Conservation (phyloP, 768 basidiomycete species). For the Amanita fuliginea region DNA sequence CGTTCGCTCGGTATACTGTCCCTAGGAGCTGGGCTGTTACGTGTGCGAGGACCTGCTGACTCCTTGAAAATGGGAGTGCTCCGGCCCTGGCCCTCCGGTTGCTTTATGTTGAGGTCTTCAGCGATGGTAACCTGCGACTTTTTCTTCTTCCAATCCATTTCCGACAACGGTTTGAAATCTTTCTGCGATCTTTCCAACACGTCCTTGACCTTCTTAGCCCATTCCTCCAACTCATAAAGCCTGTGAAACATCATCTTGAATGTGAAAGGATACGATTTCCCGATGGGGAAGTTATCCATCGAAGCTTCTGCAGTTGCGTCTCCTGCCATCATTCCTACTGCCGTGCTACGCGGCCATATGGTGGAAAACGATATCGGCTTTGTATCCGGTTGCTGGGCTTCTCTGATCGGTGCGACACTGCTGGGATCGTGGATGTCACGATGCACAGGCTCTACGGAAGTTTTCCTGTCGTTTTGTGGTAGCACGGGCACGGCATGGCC, state of each 20-base stretch:
- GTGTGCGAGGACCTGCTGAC: neutral
- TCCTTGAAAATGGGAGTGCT: neutral
- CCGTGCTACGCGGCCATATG: neutral
- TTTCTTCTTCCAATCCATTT: constrained; percentile 12
- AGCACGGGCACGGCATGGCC: constrained; percentile 15
- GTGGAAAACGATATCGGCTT: neutral
- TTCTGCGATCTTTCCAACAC: constrained; percentile 41
- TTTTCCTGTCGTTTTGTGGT: neutral
- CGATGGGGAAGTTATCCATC: constrained; percentile 30
- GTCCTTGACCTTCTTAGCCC: constrained; percentile 43
- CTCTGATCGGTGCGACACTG: constrained; percentile 12
- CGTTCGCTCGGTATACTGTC: neutral
- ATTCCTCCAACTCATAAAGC: constrained; percentile 50
- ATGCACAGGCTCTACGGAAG: constrained; percentile 22
- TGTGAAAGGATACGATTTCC: constrained; percentile 43
- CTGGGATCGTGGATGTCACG: constrained; percentile 25
- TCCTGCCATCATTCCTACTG: neutral
- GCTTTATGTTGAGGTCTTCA: neutral
- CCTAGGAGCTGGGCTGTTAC: neutral
- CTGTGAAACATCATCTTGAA: constrained; percentile 62
- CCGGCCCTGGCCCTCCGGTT: neutral
- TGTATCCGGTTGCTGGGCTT: neutral
- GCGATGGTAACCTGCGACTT: neutral
- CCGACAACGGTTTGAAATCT: constrained; percentile 45
- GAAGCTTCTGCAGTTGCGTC: neutral